Base-by-base conservation (phyloP, 306 rosid genomes). In the Cicer chorassanicum region DNA sequence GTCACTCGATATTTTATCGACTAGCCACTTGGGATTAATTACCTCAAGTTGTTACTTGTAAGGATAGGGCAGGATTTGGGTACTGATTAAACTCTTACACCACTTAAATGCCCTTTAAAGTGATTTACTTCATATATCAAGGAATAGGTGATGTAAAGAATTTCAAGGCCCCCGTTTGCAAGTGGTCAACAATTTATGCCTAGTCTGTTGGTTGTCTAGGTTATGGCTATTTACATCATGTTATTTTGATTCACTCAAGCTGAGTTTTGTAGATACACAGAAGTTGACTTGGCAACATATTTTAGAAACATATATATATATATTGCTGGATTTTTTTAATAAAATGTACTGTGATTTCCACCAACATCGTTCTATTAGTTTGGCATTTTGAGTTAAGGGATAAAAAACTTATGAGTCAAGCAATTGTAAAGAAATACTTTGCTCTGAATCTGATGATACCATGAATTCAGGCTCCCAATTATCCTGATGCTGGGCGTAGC, bases 401-500 rank as follows among this genome's bases (percentile, higher is more conserved):
- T 66, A 48, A 74, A 82, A 69, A 39, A 3, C 29, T 65, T 16
- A 59, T 10, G 60, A 43, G 39, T 78, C 61, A 67, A 59, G 50
- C 65, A 45, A 61, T 66, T 66, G 48, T 57, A 63, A 55, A 70
- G 38, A 63, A 62, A 42, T 18, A 64, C 57, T 72, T 74, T 44
- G 21, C 29, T 44, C 67, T 51, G 16, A 71, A 72, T 80, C 74
- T 72, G 64, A 77, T 46, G 64, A 77, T 46, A 66, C 77, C 72
- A 34, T 76, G 59, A 73, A 62, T 85, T 85, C 89, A 95, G 98
- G 96, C 93, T 84, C 98, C 98, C 9, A 95, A 86, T 89, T 90
- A 92, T 90, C 99, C 98, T 60, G 88, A 95, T 73, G 13, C 93
- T 51, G 99, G 99, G 65, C 96, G 99, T 55, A 85, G 93, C 82